These are phyloP conservation scores for Blastomyces gilchristii DNA, from an alignment of 2,329 filamentous ascomycete species.

Conservation along the genomic window DNA sequence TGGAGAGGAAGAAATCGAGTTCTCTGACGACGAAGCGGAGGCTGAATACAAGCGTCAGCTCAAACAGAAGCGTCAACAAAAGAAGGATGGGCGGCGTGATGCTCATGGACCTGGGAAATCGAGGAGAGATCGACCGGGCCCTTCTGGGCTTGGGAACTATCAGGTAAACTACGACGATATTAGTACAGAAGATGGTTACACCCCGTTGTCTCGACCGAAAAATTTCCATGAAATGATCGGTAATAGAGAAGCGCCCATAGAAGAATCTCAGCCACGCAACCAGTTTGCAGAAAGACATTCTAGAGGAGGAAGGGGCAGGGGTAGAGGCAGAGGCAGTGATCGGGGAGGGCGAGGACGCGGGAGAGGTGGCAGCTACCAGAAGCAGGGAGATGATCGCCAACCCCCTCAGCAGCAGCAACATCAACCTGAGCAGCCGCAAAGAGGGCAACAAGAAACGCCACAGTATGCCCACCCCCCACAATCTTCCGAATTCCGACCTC, in stretches of 20 bases:
- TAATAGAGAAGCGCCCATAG: constrained; percentile 28
- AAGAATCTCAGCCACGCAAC: constrained; percentile 18
- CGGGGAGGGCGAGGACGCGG: constrained; percentile 21
- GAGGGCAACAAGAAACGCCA: background rate
- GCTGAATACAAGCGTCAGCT: constrained; percentile 62
- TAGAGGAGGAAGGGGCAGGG: constrained; percentile 41
- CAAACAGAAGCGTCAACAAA: constrained; percentile 55
- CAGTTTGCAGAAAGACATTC: constrained; percentile 28
- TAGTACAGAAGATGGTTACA: constrained; percentile 48
- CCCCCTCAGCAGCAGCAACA: background rate
- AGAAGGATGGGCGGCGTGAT: constrained; percentile 32
- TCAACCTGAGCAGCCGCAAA: background rate
- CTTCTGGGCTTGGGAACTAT: constrained; percentile 30
- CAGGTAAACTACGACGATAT: constrained; percentile 59
- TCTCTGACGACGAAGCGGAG: constrained; percentile 94
- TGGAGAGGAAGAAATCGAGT: constrained; percentile 76
- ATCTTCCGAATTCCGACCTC: background rate
- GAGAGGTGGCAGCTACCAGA: constrained; percentile 25
- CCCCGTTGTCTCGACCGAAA: constrained; percentile 57
- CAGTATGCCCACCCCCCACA: background rate
- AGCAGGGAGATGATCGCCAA: constrained; percentile 3
- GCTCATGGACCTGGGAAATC: constrained; percentile 30
- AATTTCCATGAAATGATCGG: constrained; percentile 48
- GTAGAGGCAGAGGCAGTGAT: constrained; percentile 25
- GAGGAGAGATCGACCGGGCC: constrained; percentile 26